phyloP scores from a whole-genome alignment of 148 eudicot species.

The Heliosperma pusillum region DNA sequence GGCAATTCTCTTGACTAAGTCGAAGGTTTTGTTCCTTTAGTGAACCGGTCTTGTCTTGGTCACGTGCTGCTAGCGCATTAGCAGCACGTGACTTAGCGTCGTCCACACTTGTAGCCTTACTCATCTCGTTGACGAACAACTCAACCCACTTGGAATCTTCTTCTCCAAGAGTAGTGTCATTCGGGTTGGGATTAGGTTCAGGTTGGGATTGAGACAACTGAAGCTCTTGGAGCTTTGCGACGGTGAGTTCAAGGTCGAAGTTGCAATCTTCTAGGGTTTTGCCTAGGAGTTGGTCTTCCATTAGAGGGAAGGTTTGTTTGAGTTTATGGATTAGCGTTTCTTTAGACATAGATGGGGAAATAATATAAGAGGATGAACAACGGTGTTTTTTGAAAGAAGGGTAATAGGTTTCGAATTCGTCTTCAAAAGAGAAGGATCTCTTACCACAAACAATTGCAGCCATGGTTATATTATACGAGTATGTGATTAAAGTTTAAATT shows the following conservation, averaged over 20 bases:
- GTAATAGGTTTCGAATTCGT: background rate
- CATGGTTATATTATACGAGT: background rate
- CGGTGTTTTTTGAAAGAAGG: background rate
- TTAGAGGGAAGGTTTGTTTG: constrained; percentile 3
- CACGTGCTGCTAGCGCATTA: background rate
- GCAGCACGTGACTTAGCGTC: constrained; percentile 14
- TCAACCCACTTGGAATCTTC: constrained; percentile 4
- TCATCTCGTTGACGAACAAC: constrained; percentile 1
- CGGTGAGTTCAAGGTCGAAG: constrained; percentile 7
- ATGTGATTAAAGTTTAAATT: background rate
- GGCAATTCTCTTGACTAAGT: background rate
- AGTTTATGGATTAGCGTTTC: background rate
- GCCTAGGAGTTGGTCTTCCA: background rate
- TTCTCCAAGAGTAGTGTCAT: background rate
- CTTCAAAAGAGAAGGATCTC: constrained; percentile 6
- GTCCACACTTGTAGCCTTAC: background rate
- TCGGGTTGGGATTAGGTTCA: background rate
- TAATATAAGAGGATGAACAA: background rate
- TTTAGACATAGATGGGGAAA: background rate
- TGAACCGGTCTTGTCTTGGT: background rate
- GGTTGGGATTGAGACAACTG: background rate
- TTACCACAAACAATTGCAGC: background rate
- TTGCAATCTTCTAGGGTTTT: constrained; percentile 10
- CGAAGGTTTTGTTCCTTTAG: background rate
- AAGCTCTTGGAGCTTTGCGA: background rate